phyloP scores from a whole-genome alignment of 495 filamentous ascomycete species.

The Aspergillus nanangensis region DNA sequence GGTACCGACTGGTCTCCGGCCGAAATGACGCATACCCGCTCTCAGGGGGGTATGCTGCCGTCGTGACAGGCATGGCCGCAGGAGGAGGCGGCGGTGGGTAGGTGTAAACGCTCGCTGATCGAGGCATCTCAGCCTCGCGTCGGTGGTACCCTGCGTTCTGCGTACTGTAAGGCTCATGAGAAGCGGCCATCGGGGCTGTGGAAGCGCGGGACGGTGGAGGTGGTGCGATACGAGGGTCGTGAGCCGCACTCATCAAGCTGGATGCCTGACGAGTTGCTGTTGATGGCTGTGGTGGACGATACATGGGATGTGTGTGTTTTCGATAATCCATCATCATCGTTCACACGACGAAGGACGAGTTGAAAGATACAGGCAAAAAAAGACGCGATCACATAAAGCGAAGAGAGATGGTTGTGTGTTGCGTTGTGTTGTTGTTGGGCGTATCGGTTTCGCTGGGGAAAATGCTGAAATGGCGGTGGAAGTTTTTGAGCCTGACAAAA shows the following conservation, averaged over 20 bases:
- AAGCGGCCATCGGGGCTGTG: not conserved
- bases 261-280: too few relatives aligned
- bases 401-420: not conserved
- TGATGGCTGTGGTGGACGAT: too few relatives aligned
- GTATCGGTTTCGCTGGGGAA: not conserved
- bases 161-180: not conserved
- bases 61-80: too few relatives aligned
- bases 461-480: not conserved
- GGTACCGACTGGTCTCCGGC: not conserved
- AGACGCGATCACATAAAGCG: not conserved
- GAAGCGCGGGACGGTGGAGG: not conserved
- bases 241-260: not conserved
- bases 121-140: not conserved
- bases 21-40: not conserved
- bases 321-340: constrained; percentile 3
- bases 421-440: not conserved
- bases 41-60: not conserved
- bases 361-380: not conserved
- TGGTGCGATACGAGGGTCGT: not conserved
- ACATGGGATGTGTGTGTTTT: not conserved
- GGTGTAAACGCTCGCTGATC: not conserved
- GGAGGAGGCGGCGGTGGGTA: not conserved
- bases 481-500: not conserved
- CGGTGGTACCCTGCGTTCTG: not conserved
- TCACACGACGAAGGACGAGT: not conserved